phyloP scores from a whole-genome alignment of 345 rosid genomes.

The Hypericum perforatum region DNA sequence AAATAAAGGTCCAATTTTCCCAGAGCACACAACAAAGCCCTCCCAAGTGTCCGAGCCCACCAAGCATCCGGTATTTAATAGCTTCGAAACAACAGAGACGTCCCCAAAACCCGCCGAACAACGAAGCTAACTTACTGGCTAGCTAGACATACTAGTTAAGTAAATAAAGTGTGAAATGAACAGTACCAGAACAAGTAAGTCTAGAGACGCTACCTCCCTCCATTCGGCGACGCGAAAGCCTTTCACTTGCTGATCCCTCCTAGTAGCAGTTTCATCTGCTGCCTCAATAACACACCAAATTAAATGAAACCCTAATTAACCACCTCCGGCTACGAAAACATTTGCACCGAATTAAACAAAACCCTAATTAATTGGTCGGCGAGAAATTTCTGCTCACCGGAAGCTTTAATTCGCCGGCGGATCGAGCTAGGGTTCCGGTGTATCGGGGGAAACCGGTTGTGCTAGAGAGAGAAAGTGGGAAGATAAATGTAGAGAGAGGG shows the following conservation, averaged over 20 bases:
- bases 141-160: too few species aligned
- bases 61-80: too few species aligned
- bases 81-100: too few species aligned
- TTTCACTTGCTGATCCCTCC: slow-evolving; percentile 46
- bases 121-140: too few species aligned
- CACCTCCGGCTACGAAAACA: too few species aligned
- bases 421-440: slow-evolving; percentile 74
- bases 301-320: background rate
- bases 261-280: slow-evolving; percentile 59
- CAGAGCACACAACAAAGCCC: too few species aligned
- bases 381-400: slow-evolving; percentile 36
- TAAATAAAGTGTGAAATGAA: slow-evolving; percentile 42
- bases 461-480: background rate
- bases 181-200: slow-evolving; percentile 82
- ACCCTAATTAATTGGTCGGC: background rate
- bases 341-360: background rate
- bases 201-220: slow-evolving; percentile 99
- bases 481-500: background rate
- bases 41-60: too few species aligned
- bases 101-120: too few species aligned
- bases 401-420: slow-evolving; percentile 32
- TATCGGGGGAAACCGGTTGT: slow-evolving; percentile 14
- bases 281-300: slow-evolving; percentile 8
- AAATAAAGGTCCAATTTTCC: too few species aligned
- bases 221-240: slow-evolving; percentile 67